Base-by-base conservation (phyloP, 495 filamentous ascomycete genomes). In the Penicillium fimorum region DNA sequence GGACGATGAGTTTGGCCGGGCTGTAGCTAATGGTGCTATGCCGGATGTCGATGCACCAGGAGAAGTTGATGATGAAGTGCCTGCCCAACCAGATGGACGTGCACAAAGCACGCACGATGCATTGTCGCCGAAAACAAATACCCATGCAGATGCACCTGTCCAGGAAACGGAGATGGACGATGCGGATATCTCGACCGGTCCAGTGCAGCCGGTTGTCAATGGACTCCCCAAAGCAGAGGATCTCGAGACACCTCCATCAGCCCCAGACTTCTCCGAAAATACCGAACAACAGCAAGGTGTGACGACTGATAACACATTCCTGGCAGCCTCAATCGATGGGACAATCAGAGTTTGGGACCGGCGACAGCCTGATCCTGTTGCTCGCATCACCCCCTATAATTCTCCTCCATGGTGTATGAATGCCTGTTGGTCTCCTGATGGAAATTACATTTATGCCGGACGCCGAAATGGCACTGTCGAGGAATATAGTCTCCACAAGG, bases 321-420 rank as follows among this genome's bases (percentile, higher is more conserved):
- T 97, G 33, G 87, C 90, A 46, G 87, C 93, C 17, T 88, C 88
- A 1, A 89, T 95, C 6, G 89, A 97, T 71, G 94, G 94, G 42
- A 87, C 86, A 3, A 84, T 97, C 53, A 85, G 89, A 24, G 77
- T 98, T 55, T 98, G 94, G 93, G 94, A 98, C 67, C 83, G 92
- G 40, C 84, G 94, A 17, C 80, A 87, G 59, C 82, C 80, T 12
- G 81, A 85, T 51, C 87, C 95, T 4, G 76, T 97, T 12, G 91
- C 95, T 29, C 82, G 84, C 35, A 91, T 97, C 47, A 77, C 76
- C 15, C 87, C 88, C 50, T 76, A 80, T 10, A 87, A 88, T 49
- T 85, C 87, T 7, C 92, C 95, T 3, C 94, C 92, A 9, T 98
- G 95, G 95, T 97, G 92, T 70, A 97, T 96, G 87, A 90, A 87